Evolutionary conservation across 768 basidiomycete genomes (phyloP).

Genomic region (Termitomyces sp.): DNA sequence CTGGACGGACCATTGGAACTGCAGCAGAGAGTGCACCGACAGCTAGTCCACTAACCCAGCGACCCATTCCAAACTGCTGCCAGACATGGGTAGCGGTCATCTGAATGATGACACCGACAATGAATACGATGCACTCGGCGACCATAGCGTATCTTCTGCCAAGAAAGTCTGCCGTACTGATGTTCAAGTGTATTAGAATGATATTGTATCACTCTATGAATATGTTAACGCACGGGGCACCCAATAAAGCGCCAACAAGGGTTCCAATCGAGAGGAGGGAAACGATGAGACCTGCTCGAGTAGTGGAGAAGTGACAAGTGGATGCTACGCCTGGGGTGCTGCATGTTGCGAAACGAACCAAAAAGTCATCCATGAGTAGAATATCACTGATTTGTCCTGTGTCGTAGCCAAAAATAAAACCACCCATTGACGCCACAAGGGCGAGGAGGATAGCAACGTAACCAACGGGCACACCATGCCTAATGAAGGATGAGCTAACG

Average conservation of each 20-base stretch:
- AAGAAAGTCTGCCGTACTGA: slow-evolving; percentile 56
- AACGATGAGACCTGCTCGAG: slow-evolving; percentile 63
- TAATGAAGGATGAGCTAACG: slow-evolving; percentile 14
- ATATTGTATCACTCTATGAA: background rate
- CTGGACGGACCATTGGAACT: slow-evolving; percentile 48
- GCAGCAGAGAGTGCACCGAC: slow-evolving; percentile 65
- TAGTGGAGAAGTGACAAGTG: slow-evolving; percentile 48
- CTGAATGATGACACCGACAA: slow-evolving; percentile 58
- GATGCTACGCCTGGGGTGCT: slow-evolving; percentile 26
- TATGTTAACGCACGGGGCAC: slow-evolving; percentile 45
- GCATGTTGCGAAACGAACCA: slow-evolving; percentile 55
- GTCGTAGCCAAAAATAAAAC: slow-evolving; percentile 65
- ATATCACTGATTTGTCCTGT: slow-evolving; percentile 79
- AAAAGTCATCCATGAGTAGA: slow-evolving; percentile 66
- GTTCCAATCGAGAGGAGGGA: slow-evolving; percentile 69
- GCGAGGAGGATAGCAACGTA: slow-evolving; percentile 60
- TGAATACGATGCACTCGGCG: slow-evolving; percentile 50
- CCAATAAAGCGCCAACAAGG: slow-evolving; percentile 52
- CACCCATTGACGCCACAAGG: slow-evolving; percentile 65
- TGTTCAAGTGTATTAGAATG: background rate
- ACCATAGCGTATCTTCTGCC: slow-evolving; percentile 67
- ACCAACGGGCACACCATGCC: slow-evolving; percentile 58
- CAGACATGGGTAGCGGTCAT: slow-evolving; percentile 43
- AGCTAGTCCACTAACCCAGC: slow-evolving; percentile 60
- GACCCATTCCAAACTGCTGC: slow-evolving; percentile 65